These are phyloP conservation scores for Colletotrichum phormii DNA, from an alignment of 2,329 filamentous ascomycete genomes.

Conservation along the genomic window DNA sequence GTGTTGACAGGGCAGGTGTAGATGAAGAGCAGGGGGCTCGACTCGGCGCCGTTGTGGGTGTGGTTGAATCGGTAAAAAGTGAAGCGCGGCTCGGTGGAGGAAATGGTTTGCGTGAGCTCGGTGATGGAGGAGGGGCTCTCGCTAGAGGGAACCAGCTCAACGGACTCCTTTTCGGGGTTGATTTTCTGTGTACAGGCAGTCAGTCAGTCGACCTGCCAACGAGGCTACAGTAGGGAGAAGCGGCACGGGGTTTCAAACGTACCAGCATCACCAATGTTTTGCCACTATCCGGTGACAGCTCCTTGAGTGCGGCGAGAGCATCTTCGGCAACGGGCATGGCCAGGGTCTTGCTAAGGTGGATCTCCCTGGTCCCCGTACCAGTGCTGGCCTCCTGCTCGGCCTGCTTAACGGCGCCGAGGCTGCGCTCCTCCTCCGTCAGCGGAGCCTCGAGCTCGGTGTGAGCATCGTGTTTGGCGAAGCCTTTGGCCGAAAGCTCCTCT, in stretches of 20 bases:
- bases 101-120: conserved; percentile 71
- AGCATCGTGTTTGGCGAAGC: conserved; percentile 79
- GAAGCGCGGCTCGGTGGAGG: conserved; percentile 77
- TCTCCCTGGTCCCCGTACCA: conserved; percentile 71
- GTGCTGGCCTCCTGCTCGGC: conserved; percentile 80
- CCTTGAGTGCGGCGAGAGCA: conserved; percentile 72
- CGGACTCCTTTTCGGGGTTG: conserved; percentile 75
- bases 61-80: conserved; percentile 79
- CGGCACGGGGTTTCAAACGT: neutral
- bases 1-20: conserved; percentile 81
- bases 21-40: conserved; percentile 78
- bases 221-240: neutral
- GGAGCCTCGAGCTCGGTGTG: conserved; percentile 75
- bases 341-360: conserved; percentile 68
- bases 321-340: conserved; percentile 71
- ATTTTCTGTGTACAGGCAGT: conserved; percentile 67
- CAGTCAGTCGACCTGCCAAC: neutral
- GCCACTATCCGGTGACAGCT: conserved; percentile 63
- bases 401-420: conserved; percentile 77
- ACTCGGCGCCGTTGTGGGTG: conserved; percentile 62
- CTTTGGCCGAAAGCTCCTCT: conserved; percentile 75
- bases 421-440: conserved; percentile 82
- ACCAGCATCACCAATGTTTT: conserved; percentile 75
- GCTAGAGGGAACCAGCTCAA: conserved; percentile 71
- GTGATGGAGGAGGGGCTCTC: conserved; percentile 65